Conservation (phyloP, 306 rosid genomes). For the Cercis canadensis region DNA sequence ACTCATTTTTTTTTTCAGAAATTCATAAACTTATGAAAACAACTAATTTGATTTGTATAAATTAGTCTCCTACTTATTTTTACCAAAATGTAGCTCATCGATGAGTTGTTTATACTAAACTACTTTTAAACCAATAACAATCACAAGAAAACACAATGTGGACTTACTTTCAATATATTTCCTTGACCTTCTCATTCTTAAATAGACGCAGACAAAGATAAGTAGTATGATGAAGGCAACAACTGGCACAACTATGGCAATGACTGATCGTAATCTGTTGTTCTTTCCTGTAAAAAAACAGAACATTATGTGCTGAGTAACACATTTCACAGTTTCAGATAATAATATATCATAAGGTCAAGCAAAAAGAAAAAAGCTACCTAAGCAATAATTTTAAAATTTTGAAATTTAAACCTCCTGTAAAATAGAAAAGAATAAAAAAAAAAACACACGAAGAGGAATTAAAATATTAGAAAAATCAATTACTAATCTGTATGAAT, state of each 20-base stretch:
- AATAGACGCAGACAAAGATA: constrained; percentile 32
- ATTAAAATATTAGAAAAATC: too few relatives aligned
- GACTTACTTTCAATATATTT: constrained; percentile 32
- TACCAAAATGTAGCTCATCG: too few relatives aligned
- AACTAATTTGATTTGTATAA: too few relatives aligned
- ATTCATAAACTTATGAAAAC: too few relatives aligned
- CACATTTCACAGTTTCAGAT: background rate
- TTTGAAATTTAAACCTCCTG: too few relatives aligned
- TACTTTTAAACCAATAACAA: background rate
- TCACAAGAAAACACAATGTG: background rate
- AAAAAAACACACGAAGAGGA: too few relatives aligned
- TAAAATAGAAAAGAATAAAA: too few relatives aligned
- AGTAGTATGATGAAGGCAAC: constrained; percentile 33
- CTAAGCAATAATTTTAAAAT: background rate
- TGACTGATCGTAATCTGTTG: constrained; percentile 16
- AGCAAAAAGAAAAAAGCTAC: background rate
- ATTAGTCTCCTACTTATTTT: too few relatives aligned
- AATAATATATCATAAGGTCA: background rate
- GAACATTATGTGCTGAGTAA: background rate
- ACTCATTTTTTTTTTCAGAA: too few relatives aligned
- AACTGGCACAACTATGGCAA: constrained; percentile 26
- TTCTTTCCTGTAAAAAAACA: constrained; percentile 39
- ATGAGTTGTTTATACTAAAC: too few relatives aligned
- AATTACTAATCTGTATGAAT: too few relatives aligned
- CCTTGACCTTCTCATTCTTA: constrained; percentile 34